Percentiles rank a stretch among this genome's conserved stretches.
These are phyloP conservation scores for Parascedosporium putredinis DNA, from an alignment of 2,329 filamentous ascomycete species.

Conservation along the genomic window DNA sequence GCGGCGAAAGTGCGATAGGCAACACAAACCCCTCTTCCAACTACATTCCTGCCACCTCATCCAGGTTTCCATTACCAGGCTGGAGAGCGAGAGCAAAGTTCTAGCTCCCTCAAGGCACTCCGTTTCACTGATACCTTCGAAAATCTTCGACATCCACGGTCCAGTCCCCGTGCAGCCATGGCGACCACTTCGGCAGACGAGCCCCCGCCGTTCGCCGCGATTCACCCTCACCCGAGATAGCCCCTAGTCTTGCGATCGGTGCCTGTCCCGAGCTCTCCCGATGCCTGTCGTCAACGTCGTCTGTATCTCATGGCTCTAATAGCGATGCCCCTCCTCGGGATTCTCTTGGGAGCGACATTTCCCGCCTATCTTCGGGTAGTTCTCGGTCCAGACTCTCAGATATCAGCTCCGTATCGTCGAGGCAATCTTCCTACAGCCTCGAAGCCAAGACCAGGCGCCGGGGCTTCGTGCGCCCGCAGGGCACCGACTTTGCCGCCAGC, in stretches of 20 bases:
- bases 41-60: too few relatives aligned
- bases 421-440: conserved; percentile 15
- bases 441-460: conserved; percentile 44
- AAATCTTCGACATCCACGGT: too few relatives aligned
- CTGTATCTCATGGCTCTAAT: conserved; percentile 45
- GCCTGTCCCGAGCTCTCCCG: conserved; percentile 49
- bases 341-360: conserved; percentile 47
- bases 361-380: conserved; percentile 55
- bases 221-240: conserved; percentile 55
- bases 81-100: too few relatives aligned
- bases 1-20: too few relatives aligned
- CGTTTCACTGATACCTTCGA: too few relatives aligned
- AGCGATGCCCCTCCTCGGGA: conserved; percentile 38
- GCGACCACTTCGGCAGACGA: conserved; percentile 15
- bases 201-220: conserved; percentile 33
- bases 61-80: too few relatives aligned
- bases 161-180: too few relatives aligned
- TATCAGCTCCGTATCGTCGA: conserved; percentile 21
- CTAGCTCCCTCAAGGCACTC: too few relatives aligned
- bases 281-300: conserved; percentile 52
- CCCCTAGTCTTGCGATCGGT: conserved; percentile 53
- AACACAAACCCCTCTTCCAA: too few relatives aligned
- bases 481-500: conserved; percentile 81
- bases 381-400: conserved; percentile 36
- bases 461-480: conserved; percentile 80